Conservation (phyloP, 129 eudicot species). For the Saussurea involucrata region DNA sequence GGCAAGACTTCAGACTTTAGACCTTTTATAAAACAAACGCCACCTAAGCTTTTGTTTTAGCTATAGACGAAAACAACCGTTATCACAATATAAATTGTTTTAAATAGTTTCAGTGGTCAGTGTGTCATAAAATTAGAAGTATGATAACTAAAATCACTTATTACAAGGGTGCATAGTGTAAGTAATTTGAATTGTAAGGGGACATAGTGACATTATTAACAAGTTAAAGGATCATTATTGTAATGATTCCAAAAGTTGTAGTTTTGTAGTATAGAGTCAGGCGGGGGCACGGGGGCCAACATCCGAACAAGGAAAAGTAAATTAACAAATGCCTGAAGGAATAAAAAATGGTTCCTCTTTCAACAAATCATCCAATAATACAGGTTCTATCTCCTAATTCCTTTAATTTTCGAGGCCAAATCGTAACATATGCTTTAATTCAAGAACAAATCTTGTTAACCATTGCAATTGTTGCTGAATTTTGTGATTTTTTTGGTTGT, state of each 20-base stretch:
- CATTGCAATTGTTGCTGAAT: background rate
- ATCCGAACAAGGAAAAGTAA: background rate
- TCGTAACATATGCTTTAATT: background rate
- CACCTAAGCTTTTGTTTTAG: too few relatives aligned
- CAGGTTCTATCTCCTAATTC: conserved; percentile 19
- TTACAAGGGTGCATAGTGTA: background rate
- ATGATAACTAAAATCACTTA: too few relatives aligned
- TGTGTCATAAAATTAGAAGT: too few relatives aligned
- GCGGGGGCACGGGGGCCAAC: background rate
- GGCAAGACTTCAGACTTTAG: too few relatives aligned
- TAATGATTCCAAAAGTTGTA: conserved; percentile 2
- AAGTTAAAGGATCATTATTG: conserved; percentile 1
- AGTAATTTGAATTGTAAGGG: background rate
- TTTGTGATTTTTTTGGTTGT: background rate
- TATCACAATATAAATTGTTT: too few relatives aligned
- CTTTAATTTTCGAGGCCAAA: background rate
- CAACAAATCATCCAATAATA: conserved; percentile 18
- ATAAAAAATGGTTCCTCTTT: conserved; percentile 24
- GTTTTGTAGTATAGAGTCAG: background rate
- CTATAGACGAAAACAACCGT: too few relatives aligned
- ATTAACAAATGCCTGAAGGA: conserved; percentile 26
- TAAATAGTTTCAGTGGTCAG: too few relatives aligned
- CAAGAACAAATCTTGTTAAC: background rate
- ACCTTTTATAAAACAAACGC: too few relatives aligned
- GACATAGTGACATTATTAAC: background rate